Conservation (phyloP, 495 filamentous ascomycete species). For the Margaritispora aquatica region DNA sequence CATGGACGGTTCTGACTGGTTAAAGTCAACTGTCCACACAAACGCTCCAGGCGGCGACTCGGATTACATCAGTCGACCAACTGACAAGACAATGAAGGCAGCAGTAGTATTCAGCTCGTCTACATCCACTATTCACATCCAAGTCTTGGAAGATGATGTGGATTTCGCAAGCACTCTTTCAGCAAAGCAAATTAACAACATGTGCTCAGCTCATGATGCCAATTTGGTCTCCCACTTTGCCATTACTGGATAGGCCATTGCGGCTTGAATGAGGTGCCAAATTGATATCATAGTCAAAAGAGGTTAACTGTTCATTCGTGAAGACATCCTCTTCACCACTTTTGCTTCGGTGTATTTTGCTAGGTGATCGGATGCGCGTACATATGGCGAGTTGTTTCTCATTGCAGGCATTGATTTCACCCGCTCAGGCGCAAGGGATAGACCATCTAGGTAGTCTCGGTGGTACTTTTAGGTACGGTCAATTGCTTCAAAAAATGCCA, state of each 20-base stretch:
- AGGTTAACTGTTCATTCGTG: no score
- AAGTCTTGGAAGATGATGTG: constrained; percentile 28
- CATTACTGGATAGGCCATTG: neutral
- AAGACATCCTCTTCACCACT: no score
- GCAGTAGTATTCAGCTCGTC: constrained; percentile 50
- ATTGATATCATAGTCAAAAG: no score
- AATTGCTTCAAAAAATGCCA: no score
- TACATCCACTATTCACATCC: constrained; percentile 32
- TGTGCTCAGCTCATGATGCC: constrained; percentile 10
- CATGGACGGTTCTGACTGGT: constrained; percentile 34
- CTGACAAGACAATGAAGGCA: constrained; percentile 42
- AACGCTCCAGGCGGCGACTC: constrained; percentile 47
- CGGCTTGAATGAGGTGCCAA: neutral
- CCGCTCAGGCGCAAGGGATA: no score
- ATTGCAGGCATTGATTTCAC: no score
- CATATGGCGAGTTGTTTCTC: no score
- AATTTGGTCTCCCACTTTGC: constrained; percentile 24
- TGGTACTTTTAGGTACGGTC: no score
- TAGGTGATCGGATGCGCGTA: no score
- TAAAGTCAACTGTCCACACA: constrained; percentile 57
- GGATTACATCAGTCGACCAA: constrained; percentile 60
- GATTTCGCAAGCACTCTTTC: constrained; percentile 30
- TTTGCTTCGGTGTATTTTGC: no score
- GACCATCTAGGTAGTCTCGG: no score
- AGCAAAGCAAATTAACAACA: constrained; percentile 25